Percentiles rank a stretch among this genome's conserved stretches.
Conservation (phyloP, 176 grass and related monocot species). For the Aegilops umbellulata region DNA sequence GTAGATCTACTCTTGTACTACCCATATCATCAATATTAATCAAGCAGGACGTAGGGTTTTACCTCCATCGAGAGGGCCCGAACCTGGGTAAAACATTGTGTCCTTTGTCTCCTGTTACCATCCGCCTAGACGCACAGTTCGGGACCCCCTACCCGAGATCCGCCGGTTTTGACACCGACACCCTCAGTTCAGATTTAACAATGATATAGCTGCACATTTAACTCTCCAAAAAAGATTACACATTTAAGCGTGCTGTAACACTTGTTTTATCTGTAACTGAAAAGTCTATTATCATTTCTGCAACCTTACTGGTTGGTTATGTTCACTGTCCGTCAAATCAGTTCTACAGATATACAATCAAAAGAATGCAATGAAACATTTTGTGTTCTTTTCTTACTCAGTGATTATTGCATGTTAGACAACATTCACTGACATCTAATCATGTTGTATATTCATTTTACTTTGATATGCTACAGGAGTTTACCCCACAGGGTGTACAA, state of each 20-base stretch:
- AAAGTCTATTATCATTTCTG: neutral
- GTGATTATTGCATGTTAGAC: neutral
- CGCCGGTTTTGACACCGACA: too few species aligned
- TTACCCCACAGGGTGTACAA: constrained; percentile 46
- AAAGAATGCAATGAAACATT: neutral
- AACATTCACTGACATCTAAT: neutral
- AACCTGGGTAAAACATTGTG: too few species aligned
- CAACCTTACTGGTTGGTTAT: neutral
- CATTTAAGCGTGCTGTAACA: too few species aligned
- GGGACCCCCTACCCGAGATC: too few species aligned
- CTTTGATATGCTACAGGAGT: constrained; percentile 53
- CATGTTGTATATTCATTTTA: constrained; percentile 15
- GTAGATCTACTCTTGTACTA: too few species aligned
- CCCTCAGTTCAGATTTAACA: constrained; percentile 12
- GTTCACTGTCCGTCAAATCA: neutral
- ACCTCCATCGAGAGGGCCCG: too few species aligned
- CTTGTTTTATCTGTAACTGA: too few species aligned
- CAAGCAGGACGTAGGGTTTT: too few species aligned
- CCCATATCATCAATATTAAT: too few species aligned
- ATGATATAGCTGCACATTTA: neutral
- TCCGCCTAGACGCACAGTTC: too few species aligned
- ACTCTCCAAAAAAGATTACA: too few species aligned
- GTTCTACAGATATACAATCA: neutral
- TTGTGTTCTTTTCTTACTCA: neutral
- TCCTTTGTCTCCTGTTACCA: too few species aligned